Evolutionary conservation across 106 monocot genomes (phyloP), one percentile per base, ranked within the genome.

Genomic region (Dioscorea alata): DNA sequence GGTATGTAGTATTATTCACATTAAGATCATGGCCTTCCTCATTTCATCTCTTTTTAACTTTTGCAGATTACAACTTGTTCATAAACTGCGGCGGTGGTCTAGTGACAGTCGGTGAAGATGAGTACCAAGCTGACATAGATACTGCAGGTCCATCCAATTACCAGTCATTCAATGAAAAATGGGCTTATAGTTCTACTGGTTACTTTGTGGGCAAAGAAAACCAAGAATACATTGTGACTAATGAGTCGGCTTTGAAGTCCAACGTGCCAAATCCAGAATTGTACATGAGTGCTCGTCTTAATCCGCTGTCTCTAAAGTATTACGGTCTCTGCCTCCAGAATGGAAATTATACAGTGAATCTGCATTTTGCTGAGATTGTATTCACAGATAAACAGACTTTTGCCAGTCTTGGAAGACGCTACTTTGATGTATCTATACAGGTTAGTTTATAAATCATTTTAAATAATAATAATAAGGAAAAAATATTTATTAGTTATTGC

Each of bases 361-460:
- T 87, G 9, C 80, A 78, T 32, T 87, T 87, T 73, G 79, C 86
- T 17, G 86, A 87, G 71, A 83, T 77, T 56, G 53, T 82, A 8
- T 80, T 87, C 65, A 68, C 69, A 15, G 65, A 74, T 65, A 77
- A 74, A 20, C 25, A 75, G 22, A 77, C 83, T 62, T 87, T 33
- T 57, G 18, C 23, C 21, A 87, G 80, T 42, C 13, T 66, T 50
- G 83, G 83, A 35, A 80, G 65, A 50, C 83, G 87, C 17, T 68
- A 71, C 23, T 87, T 87, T 61, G 80, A 87, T 59, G 87, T 83
- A 34, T 78, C 53, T 18, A 83, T 87, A 9, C 83, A 87, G 83
- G 86, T 82, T 4, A 73, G 33, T 75, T 59, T 50, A 8, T 20
- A 64, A 17, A 17, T 17, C 12, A 17, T 51, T 51, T 51, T 4